These are phyloP conservation scores for Athelia psychrophila DNA, from an alignment of 1,284 basidiomycete genomes.

Conservation along the genomic window DNA sequence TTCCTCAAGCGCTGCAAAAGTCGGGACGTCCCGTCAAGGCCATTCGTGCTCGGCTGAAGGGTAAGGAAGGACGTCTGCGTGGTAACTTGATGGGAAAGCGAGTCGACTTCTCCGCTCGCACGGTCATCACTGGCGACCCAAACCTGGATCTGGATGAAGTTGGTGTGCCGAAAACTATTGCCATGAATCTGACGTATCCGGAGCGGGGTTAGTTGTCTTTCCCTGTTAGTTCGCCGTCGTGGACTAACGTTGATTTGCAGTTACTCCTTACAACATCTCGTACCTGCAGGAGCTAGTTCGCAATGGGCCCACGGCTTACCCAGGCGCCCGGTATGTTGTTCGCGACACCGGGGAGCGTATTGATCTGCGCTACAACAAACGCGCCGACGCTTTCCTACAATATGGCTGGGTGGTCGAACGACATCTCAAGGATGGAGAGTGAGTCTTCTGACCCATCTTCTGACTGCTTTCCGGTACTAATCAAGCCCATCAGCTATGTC, in stretches of 20 bases:
- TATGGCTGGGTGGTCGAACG: constrained; percentile 99
- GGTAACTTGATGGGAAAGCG: constrained; percentile 99
- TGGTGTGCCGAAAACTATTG: constrained; percentile 96
- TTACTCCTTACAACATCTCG: constrained; percentile 96
- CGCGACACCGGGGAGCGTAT: constrained; percentile 98
- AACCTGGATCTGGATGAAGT: constrained; percentile 97
- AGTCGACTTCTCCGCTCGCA: constrained; percentile 98
- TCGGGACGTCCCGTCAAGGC: constrained; percentile 98
- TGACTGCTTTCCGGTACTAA: constrained; percentile 1
- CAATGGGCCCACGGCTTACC: constrained; percentile 94
- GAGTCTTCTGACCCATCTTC: constrained; percentile 35
- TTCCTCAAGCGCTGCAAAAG: constrained; percentile 97
- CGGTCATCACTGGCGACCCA: constrained; percentile 99
- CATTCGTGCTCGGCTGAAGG: constrained; percentile 96
- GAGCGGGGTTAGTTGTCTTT: constrained; percentile 71
- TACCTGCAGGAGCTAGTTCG: constrained; percentile 96
- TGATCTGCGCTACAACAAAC: constrained; percentile 95
- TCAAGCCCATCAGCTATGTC: constrained; percentile 64
- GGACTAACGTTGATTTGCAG: constrained; percentile 37
- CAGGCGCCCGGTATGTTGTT: constrained; percentile 96
- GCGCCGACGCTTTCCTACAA: constrained; percentile 96
- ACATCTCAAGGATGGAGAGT: constrained; percentile 98
- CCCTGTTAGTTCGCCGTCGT: neutral
- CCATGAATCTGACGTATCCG: constrained; percentile 97
- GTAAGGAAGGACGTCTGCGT: constrained; percentile 97